Evolutionary conservation across 306 rosid genomes (phyloP).

Genomic region (Prunus armeniaca): DNA sequence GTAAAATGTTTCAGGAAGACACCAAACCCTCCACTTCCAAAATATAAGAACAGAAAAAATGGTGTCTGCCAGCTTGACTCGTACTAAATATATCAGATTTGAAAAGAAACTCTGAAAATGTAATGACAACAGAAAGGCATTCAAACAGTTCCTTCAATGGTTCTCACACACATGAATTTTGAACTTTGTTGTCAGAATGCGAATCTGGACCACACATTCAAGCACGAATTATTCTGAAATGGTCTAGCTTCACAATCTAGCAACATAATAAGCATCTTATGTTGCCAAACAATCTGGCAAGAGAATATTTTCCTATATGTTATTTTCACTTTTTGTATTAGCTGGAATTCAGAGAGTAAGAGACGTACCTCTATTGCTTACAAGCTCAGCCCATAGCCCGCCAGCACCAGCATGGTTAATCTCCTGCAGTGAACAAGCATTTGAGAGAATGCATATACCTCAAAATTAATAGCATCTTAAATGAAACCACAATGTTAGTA

Average conservation of each 20-base stretch:
- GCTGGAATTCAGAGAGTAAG: constrained; percentile 3
- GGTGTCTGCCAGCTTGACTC: too few relatives aligned
- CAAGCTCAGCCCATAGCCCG: constrained; percentile 81
- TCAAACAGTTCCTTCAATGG: too few relatives aligned
- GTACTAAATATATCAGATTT: too few relatives aligned
- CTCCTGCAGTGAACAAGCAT: constrained; percentile 44
- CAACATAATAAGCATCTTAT: too few relatives aligned
- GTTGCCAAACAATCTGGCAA: not conserved
- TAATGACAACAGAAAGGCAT: too few relatives aligned
- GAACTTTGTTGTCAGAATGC: too few relatives aligned
- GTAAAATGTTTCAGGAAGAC: not conserved
- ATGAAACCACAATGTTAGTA: not conserved
- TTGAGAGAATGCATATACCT: not conserved
- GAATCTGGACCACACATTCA: too few relatives aligned
- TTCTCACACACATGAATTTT: too few relatives aligned
- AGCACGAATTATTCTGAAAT: too few relatives aligned
- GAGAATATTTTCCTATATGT: not conserved
- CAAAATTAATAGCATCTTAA: not conserved
- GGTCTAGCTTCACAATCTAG: too few relatives aligned
- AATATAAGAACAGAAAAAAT: not conserved
- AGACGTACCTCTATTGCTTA: constrained; percentile 57
- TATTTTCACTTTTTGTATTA: not conserved
- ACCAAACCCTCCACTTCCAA: not conserved
- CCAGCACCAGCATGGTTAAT: constrained; percentile 89
- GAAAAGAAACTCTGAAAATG: too few relatives aligned